Evolutionary conservation across 106 monocot species (phyloP).

Genomic region (Cymbidium sinense): DNA sequence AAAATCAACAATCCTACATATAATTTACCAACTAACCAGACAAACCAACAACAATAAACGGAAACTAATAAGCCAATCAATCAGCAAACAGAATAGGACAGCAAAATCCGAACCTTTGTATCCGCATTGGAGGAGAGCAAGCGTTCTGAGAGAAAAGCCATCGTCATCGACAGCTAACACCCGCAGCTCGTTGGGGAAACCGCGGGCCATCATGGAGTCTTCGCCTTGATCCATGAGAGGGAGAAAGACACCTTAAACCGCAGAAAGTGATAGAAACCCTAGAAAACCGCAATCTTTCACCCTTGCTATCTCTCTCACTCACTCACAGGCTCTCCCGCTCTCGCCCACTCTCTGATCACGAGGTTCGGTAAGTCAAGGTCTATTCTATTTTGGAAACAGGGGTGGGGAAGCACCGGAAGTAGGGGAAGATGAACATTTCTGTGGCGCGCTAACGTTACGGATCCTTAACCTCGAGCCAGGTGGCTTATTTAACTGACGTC

Average conservation of each 20-base stretch:
- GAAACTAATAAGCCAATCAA: background rate
- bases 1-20: background rate
- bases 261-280: background rate
- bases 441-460: background rate
- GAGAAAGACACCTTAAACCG: background rate
- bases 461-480: background rate
- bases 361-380: background rate
- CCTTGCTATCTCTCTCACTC: background rate
- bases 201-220: background rate
- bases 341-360: background rate
- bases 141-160: constrained; percentile 7
- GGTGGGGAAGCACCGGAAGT: background rate
- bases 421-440: background rate
- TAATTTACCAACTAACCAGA: background rate
- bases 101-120: constrained; percentile 7
- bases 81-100: background rate
- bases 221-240: constrained; percentile 1
- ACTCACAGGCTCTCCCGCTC: background rate
- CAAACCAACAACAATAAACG: background rate
- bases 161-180: constrained; percentile 13
- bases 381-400: background rate
- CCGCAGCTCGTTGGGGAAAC: background rate
- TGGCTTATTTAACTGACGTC: background rate
- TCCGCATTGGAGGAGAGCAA: constrained; percentile 7
- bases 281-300: background rate